Conservation (phyloP, 441 rosid genomes). For the Jatropha podagrica region DNA sequence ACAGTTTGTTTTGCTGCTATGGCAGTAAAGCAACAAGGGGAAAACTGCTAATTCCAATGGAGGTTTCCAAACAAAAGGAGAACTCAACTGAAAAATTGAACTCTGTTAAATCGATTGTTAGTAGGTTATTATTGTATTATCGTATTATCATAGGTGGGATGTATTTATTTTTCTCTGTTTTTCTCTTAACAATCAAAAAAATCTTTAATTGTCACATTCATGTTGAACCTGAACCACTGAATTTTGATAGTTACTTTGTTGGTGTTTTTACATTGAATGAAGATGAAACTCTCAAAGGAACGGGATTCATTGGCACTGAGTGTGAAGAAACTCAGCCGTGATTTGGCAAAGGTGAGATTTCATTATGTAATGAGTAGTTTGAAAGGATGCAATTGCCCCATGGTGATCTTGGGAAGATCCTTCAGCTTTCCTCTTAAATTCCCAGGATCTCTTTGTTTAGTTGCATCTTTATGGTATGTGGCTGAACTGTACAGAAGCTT, state of each 20-base stretch:
- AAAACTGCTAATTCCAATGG: not conserved
- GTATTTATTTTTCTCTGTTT: not conserved
- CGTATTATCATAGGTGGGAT: not conserved
- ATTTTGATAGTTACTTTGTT: slow-evolving; percentile 12
- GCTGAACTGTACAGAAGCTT: not conserved
- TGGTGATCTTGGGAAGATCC: not conserved
- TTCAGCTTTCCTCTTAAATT: not conserved
- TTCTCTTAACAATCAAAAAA: not conserved
- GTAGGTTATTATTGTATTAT: not conserved
- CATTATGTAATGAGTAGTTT: not conserved
- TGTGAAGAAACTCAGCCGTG: slow-evolving; percentile 75
- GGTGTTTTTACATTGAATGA: slow-evolving; percentile 19
- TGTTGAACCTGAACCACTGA: not conserved
- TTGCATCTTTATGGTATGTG: not conserved
- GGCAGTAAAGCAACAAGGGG: not conserved
- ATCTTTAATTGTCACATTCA: not conserved
- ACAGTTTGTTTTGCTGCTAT: not conserved
- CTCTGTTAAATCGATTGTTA: not conserved
- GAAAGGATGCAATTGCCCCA: not conserved
- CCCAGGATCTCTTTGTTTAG: not conserved
- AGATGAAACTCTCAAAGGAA: slow-evolving; percentile 65
- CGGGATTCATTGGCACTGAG: slow-evolving; percentile 65
- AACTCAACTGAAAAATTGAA: not conserved
- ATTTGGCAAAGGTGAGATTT: slow-evolving; percentile 60
- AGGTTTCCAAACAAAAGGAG: not conserved